Conservation (phyloP, 371 early-diverging fungal genomes). For the Apophysomyces sp. region DNA sequence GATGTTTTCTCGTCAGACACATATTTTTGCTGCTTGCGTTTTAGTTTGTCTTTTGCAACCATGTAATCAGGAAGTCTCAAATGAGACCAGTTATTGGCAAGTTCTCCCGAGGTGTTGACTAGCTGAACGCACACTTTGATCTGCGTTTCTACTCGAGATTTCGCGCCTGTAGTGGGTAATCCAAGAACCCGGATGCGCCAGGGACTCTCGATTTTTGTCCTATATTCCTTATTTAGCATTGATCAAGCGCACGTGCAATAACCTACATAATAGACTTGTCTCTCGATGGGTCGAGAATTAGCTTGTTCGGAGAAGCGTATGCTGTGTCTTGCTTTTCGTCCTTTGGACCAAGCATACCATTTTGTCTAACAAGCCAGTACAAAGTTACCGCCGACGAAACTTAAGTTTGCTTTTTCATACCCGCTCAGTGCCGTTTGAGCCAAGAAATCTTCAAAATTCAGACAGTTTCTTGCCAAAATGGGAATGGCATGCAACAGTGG, state of each 20-base stretch:
- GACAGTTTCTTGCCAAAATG: conserved; percentile 46
- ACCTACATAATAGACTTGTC: conserved; percentile 30
- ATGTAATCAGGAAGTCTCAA: conserved; percentile 70
- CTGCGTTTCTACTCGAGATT: conserved; percentile 83
- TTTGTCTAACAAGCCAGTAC: conserved; percentile 21
- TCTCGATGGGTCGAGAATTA: conserved; percentile 18
- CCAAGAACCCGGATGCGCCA: conserved; percentile 64
- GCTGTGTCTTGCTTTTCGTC: conserved; percentile 15
- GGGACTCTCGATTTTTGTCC: conserved; percentile 27
- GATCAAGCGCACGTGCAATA: neutral
- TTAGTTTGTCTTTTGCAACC: conserved; percentile 66
- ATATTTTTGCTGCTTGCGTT: conserved; percentile 39
- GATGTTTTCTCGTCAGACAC: conserved; percentile 30
- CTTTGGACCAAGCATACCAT: conserved; percentile 36
- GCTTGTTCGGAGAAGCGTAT: conserved; percentile 27
- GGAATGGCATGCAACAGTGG: conserved; percentile 55
- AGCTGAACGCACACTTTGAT: conserved; percentile 78
- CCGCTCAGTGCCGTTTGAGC: conserved; percentile 44
- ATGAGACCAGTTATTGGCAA: conserved; percentile 68
- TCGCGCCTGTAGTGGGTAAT: conserved; percentile 70
- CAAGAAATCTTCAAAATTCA: conserved; percentile 49
- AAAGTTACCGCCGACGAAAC: neutral
- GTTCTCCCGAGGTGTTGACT: conserved; percentile 57
- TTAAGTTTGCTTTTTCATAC: conserved; percentile 17
- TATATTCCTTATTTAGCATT: neutral